Evolutionary conservation across 306 rosid genomes (phyloP), one percentile per base, ranked within the genome.

Genomic region (Arachis stenosperma): DNA sequence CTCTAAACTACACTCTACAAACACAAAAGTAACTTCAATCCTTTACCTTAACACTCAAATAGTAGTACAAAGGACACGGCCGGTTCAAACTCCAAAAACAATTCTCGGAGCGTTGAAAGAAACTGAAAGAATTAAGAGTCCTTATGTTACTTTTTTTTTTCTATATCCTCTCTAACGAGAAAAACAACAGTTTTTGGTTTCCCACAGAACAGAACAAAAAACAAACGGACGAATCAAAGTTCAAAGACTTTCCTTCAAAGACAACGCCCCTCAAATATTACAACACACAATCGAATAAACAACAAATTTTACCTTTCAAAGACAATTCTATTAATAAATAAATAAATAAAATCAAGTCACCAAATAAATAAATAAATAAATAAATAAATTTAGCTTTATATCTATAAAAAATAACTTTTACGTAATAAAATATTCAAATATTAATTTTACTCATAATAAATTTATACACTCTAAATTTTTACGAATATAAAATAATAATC

Each of bases 181-280:
- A 29, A 70, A 73, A 54, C 17, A 5, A 47, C 14, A 7, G 8
- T 36, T 70, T 68, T 77, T 48, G 59, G 14, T 66, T 66, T 65
- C 42, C 73, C 13, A 42, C 53, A 13, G 73, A 75, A 71, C 78
- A 68, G 78, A 81, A 82, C 84, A 78, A 84, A 64, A 75, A 59
- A 73, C 63, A 84, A 84, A 56, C 76, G 65, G 84, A 82, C 81
- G 73, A 79, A 69, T 80, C 61, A 75, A 50, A 67, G 81, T 66
- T 80, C 61, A 75, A 50, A 67, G 81, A 76, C 79, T 84, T 81
- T 85, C 65, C 65, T 68, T 51, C 78, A 48, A 74, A 1, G 1
- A 22, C 27, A 22, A 22, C 27, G 27, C 60, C 73, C 36, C 40
- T 43, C 65, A 58, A 48, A 55, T 47, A 47, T 7, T 8, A 37